Conservation (phyloP, 1,284 basidiomycete genomes). For the Ganoderma leucocontextum region DNA sequence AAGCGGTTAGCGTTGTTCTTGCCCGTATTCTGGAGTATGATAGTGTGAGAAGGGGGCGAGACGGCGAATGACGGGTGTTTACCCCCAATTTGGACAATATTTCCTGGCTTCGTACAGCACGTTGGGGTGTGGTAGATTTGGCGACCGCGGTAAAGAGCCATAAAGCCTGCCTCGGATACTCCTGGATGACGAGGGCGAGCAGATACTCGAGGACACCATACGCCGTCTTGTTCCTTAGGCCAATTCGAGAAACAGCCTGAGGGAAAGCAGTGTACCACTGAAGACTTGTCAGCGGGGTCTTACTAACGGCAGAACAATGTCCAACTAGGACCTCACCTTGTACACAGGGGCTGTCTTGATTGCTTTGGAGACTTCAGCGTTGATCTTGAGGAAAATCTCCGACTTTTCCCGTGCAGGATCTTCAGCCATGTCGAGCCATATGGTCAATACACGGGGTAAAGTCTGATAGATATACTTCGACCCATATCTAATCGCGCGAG, state of each 20-base stretch:
- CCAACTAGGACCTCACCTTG: slow-evolving; percentile 61
- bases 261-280: slow-evolving; percentile 98
- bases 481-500: slow-evolving; percentile 81
- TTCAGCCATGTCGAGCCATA: slow-evolving; percentile 97
- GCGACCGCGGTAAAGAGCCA: slow-evolving; percentile 94
- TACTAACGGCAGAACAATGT: neutral
- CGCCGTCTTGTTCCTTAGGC: slow-evolving; percentile 79
- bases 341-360: slow-evolving; percentile 75
- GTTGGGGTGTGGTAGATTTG: slow-evolving; percentile 80
- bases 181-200: slow-evolving; percentile 78
- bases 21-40: slow-evolving; percentile 41
- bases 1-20: slow-evolving; percentile 57
- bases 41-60: too few relatives aligned
- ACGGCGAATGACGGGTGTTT: slow-evolving; percentile 28
- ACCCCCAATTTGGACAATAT: slow-evolving; percentile 80
- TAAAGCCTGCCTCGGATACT: slow-evolving; percentile 91
- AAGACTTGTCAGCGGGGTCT: slow-evolving; percentile 11
- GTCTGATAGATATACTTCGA: slow-evolving; percentile 98
- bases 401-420: slow-evolving; percentile 36
- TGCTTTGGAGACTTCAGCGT: slow-evolving; percentile 59
- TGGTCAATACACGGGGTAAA: slow-evolving; percentile 91
- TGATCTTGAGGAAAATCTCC: slow-evolving; percentile 64
- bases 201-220: slow-evolving; percentile 74
- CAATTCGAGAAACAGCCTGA: slow-evolving; percentile 95
- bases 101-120: slow-evolving; percentile 67